Evolutionary conservation across 768 basidiomycete species (phyloP).

Genomic region (Tricholoma furcatifolium): DNA sequence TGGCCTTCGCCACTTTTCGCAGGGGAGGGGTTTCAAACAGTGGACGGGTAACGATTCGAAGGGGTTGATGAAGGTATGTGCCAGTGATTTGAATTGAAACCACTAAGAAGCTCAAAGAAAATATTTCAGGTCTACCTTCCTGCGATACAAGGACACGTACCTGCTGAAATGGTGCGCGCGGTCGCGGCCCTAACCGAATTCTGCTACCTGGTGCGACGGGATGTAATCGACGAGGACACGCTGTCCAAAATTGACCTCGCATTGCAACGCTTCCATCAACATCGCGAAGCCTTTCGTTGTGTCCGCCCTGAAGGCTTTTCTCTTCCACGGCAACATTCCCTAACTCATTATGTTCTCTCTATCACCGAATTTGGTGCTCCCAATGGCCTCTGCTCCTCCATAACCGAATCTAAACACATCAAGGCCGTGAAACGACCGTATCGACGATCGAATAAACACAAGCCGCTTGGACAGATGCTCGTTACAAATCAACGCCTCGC

Average conservation of each 20-base stretch:
- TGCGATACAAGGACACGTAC: not conserved
- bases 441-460: too few species aligned
- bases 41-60: too few species aligned
- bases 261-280: not conserved
- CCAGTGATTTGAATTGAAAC: not conserved
- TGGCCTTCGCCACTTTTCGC: slow-evolving; percentile 1
- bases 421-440: too few species aligned
- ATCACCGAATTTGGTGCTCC: slow-evolving; percentile 5
- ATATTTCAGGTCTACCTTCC: too few species aligned
- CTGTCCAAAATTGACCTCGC: not conserved
- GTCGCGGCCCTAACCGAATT: not conserved
- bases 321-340: too few species aligned
- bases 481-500: too few species aligned
- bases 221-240: not conserved
- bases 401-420: too few species aligned
- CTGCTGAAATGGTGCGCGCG: not conserved
- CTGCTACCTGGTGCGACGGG: not conserved
- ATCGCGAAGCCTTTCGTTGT: not conserved
- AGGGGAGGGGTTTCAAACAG: slow-evolving; percentile 1
- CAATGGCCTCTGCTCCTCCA: too few species aligned
- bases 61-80: slow-evolving; percentile 6
- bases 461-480: too few species aligned
- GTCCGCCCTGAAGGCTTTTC: not conserved
- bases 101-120: not conserved
- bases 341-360: not conserved